Percentiles rank a stretch among this genome's conserved stretches.
Conservation (phyloP, 306 rosid species). For the Datisca glomerata region DNA sequence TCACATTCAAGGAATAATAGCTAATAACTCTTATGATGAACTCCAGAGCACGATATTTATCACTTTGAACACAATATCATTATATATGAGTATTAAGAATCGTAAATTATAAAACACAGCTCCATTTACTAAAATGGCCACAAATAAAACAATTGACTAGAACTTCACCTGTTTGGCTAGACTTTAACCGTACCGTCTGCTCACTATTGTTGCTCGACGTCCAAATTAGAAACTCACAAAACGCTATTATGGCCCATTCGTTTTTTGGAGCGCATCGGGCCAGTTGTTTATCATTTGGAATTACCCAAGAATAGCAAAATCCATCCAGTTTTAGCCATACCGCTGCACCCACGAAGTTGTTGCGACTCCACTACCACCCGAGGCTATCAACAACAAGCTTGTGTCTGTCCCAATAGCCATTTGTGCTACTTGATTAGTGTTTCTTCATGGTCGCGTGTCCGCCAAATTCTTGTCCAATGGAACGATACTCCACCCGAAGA, state of each 20-base stretch:
- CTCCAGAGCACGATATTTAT: too few species aligned
- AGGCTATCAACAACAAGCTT: not conserved
- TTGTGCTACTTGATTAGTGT: not conserved
- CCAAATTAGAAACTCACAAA: not conserved
- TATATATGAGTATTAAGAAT: too few species aligned
- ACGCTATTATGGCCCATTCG: conserved; percentile 2
- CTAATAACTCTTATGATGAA: too few species aligned
- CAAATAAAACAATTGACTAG: too few species aligned
- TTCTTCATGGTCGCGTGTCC: not conserved
- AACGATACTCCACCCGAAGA: not conserved
- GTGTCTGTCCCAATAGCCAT: not conserved
- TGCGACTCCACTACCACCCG: not conserved
- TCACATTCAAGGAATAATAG: too few species aligned
- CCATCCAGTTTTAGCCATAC: conserved; percentile 2
- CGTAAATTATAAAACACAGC: too few species aligned
- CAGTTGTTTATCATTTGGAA: not conserved
- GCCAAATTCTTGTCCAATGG: not conserved
- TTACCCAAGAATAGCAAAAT: not conserved
- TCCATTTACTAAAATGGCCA: too few species aligned
- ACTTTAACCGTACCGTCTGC: not conserved
- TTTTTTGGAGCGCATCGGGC: not conserved
- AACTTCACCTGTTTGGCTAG: too few species aligned
- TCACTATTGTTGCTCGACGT: accelerated
- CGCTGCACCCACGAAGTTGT: too few species aligned
- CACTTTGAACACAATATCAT: too few species aligned